Evolutionary conservation across 2,329 filamentous ascomycete species (phyloP).

Genomic region (Aurifilum marmelostoma): DNA sequence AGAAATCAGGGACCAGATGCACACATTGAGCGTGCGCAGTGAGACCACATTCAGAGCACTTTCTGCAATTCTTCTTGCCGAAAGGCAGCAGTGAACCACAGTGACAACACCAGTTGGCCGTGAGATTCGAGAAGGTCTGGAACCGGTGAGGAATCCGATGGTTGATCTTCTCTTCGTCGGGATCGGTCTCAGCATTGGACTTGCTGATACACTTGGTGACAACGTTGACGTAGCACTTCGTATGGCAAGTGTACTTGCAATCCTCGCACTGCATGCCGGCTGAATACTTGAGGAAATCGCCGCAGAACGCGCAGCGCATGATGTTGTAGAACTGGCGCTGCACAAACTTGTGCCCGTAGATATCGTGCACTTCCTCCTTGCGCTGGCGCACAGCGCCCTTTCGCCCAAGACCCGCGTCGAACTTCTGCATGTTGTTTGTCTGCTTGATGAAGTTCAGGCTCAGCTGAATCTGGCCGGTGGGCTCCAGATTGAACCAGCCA

Average conservation of each 20-base stretch:
- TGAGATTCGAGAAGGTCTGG: slow-evolving; percentile 94
- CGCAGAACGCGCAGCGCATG: slow-evolving; percentile 97
- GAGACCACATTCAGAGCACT: slow-evolving; percentile 88
- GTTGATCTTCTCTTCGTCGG: slow-evolving; percentile 99
- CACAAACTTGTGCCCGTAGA: slow-evolving; percentile 98
- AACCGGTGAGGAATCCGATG: slow-evolving; percentile 98
- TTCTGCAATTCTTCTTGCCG: slow-evolving; percentile 91
- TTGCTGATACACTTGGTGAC: slow-evolving; percentile 99
- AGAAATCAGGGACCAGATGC: slow-evolving; percentile 97
- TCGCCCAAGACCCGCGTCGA: slow-evolving; percentile 88
- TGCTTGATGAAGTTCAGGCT: slow-evolving; percentile 92
- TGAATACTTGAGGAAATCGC: slow-evolving; percentile 97
- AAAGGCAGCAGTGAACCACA: slow-evolving; percentile 95
- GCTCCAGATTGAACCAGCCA: slow-evolving; percentile 96
- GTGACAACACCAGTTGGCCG: slow-evolving; percentile 99
- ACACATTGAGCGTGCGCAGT: slow-evolving; percentile 91
- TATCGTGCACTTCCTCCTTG: slow-evolving; percentile 97
- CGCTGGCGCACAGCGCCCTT: slow-evolving; percentile 96
- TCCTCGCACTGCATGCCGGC: slow-evolving; percentile 99
- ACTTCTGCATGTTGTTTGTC: slow-evolving; percentile 77
- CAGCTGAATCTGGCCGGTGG: slow-evolving; percentile 88
- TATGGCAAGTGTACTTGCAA: slow-evolving; percentile 99
- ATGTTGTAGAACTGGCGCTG: slow-evolving; percentile 99
- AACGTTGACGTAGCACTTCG: slow-evolving; percentile 94
- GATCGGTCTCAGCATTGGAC: slow-evolving; percentile 96